Base-by-base conservation (phyloP, 257 asterid species). In the Solanum rostratum region DNA sequence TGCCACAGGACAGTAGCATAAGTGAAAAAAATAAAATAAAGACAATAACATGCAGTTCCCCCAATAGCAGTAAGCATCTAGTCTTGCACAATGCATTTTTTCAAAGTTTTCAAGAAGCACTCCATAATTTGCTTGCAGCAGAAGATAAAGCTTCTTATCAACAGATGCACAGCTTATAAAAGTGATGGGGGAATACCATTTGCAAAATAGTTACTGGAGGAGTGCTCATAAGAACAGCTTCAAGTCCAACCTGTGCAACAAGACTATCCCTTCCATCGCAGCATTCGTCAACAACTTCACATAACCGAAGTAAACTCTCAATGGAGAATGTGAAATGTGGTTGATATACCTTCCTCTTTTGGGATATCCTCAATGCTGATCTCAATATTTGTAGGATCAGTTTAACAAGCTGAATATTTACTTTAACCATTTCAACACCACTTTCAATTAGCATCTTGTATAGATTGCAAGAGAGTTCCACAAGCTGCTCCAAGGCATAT, bases 401-500 rank as follows among this genome's bases (percentile, higher is more conserved):
- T 85, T 84, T 86, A 84, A 90, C 81, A 43, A 90, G 20, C 30
- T 73, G 52, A 79, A 85, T 87, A 66, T 92, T 90, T 73, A 88
- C 89, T 86, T 87, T 89, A 18, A 86, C 69, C 63, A 87, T 74
- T 79, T 88, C 91, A 82, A 82, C 86, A 65, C 86, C 86, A 65
- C 86, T 85, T 83, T 87, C 87, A 78, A 92, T 91, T 83, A 96
- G 88, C 88, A 96, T 88, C 88, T 87, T 87, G 92, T 86, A 90
- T 65, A 94, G 50, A 91, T 90, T 94, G 78, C 87, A 85, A 29
- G 96, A 90, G 88, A 96, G 92, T 86, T 94, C 98, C 69, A 97
- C 88, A 86, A 96, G 97, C 90, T 92, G 98, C 92, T 93, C 99
- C 88, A 92, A 84, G 33, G 96, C 97, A 90, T 87, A 88, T 83